phyloP scores from a whole-genome alignment of 1,139 yeast genomes.

The Pichia sp. region DNA sequence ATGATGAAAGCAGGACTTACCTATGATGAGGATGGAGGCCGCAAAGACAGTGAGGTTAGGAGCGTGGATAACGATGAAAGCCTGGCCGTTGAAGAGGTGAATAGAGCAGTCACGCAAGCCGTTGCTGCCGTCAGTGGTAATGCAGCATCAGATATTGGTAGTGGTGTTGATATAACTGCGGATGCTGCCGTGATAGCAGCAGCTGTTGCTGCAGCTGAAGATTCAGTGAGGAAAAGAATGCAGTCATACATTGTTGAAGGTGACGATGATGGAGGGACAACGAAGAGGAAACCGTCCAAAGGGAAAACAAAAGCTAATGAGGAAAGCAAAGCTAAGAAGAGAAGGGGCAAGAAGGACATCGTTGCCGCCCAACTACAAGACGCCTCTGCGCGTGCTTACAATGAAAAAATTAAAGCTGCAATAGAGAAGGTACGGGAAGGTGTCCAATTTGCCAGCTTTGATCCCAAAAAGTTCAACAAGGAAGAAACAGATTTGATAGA shows the following conservation, averaged over 20 bases:
- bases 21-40: slow-evolving; percentile 27
- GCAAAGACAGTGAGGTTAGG: slow-evolving; percentile 16
- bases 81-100: slow-evolving; percentile 25
- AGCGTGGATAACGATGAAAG: slow-evolving; percentile 26
- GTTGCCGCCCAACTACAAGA: no score
- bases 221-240: slow-evolving; percentile 5
- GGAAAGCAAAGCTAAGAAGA: neutral
- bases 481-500: slow-evolving; percentile 70
- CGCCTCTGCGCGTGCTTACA: no score
- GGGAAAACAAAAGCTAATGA: no score
- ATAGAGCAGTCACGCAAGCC: slow-evolving; percentile 24
- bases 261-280: no score
- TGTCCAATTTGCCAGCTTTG: no score
- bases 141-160: slow-evolving; percentile 1
- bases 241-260: neutral
- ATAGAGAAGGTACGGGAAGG: no score
- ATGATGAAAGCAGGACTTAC: slow-evolving; percentile 52
- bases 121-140: slow-evolving; percentile 14
- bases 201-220: slow-evolving; percentile 15
- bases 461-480: slow-evolving; percentile 49
- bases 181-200: slow-evolving; percentile 11
- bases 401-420: no score
- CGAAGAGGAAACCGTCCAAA: no score
- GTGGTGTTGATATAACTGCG: no score
- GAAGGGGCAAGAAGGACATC: neutral